Base-by-base conservation (phyloP, 192 early-diverging fungal genomes). In the Phlyctochytrium planicorne region DNA sequence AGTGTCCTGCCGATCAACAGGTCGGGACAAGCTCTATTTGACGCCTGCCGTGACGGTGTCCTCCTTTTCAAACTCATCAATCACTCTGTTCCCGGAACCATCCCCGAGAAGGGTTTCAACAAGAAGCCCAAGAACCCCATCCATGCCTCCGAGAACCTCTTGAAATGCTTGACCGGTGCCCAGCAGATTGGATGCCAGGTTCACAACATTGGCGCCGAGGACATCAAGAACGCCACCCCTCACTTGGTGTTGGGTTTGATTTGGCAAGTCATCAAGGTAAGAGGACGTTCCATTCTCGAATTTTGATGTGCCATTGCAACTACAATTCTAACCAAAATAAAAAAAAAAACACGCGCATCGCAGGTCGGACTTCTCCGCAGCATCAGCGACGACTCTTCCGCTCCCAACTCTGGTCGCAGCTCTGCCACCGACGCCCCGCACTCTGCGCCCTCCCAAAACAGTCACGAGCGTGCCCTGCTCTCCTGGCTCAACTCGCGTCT, bases 41-140 rank as follows among this genome's bases (percentile, higher is more conserved):
- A 79, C 10, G 71, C 72, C 30, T 72, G 65, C 40, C 47, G 37
- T 23, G 77, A 79, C 53, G 77, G 77, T 34, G 20, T 79, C n/a
- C 59, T 79, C 30, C 66, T 79, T n/a, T 72, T 62, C 67, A 79
- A 79, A 60, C 76, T 79, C 47, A 66, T 79, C 36, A 79, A 79
- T 69, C 66, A 78, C 52, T 74, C 79, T 3, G 75, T 78, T 35
- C 60, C 69, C 17, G 67, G 64, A 27, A 78, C 76, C 14, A 73
- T 79, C 52, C 52, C 34, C n/a, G 77, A 79, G 62, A 68, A 67
- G 32, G 30, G 50, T 16, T 12, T 79, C 34, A 60, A 52, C 62
- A 63, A 55, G 32, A 32, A 29, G 25, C 34, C 33, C 25, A 76
- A 75, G 47, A 61, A 33, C 23, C 30, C 52, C 6, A 75, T 75